Evolutionary conservation across 345 rosid species (phyloP), one percentile per base, ranked within the genome.

Genomic region (Lepidium didymum): DNA sequence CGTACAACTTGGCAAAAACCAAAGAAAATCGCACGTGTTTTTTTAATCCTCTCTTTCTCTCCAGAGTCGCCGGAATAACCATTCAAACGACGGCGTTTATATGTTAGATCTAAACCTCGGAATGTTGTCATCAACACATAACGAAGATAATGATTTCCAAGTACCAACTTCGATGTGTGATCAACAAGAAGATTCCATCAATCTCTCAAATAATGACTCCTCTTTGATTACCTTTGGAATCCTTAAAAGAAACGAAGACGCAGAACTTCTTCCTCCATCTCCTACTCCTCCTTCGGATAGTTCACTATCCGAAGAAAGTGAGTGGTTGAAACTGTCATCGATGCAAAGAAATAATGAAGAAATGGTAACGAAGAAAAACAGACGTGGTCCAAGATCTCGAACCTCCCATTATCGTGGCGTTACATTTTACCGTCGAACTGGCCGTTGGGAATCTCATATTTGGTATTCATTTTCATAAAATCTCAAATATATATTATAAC

Each of bases 391-490:
- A 4, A 75, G 96, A 75, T 92, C 98, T 1, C 66, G 85, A 65
- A 92, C 96, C 85, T 92, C 96, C 3, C 91, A 92, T 67, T 92
- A 86, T 62, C 80, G 98, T 9, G 98, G 98, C 1, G 96, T 90
- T 69, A 92, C 98, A 18, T 92, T 87, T 80, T 92, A 92, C 76
- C 81, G 96, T 56, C 59, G 98, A 68, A 92, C 98, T 8, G 96
- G 98, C 31, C 80, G 98, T 38, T 92, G 98, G 98, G 98, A 92
- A 58, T 92, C 98, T 1, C 96, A 92, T 70, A 92, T 92, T 56
- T 92, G 96, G 98, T 92, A 68, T 63, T 25, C 31, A 11, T 55
- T 18, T 19, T 19, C 23, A 46, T 62, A n/a, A 27, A 58, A 19
- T 19, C 13, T n/a, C 4, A n/a, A n/a, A 10, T 19, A 19, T 2